Evolutionary conservation across 2,329 filamentous ascomycete species (phyloP), one percentile per base, ranked within the genome.

Genomic region (Penicillium rolfsii): DNA sequence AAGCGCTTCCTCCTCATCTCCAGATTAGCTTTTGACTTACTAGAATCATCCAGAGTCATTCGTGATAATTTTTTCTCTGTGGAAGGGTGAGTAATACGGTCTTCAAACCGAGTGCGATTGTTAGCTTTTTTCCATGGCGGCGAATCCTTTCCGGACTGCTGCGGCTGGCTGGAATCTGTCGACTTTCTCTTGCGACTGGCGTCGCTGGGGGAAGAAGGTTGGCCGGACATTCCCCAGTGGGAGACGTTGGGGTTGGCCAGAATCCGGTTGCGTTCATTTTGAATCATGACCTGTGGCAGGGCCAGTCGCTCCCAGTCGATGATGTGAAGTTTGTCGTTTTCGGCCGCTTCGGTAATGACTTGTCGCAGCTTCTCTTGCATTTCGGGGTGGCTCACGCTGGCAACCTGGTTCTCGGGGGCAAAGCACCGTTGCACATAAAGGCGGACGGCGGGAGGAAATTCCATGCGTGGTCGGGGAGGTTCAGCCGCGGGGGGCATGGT

Each of bases 1-100:
- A 96, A 96, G 69, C 95, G 91, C 72, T 91, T 91, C 77, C 89
- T 91, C 68, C 95, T 90, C 81, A 93, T 93, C 78, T 97, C 93
- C 80, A 91, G 84, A 76, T 88, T 87, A 81, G 89, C 90, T 80
- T 91, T 87, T 77, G 89, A 95, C 91, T 96, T 96, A 95, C 91
- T 96, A 83, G 84, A 76, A 77, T 79, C 79, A 77, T 86, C 76
- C 64, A 76, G 70, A 69, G 83, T 81, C 73, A 82, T 77, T 67
- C 79, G 79, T 67, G 76, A 76, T 67, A 76, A 76, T 62, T 79
- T 80, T 67, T 82, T 82, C 64, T 82, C 80, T 74, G 84, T 82
- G 71, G 79, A 73, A 61, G 82, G 77, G 73, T 87, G 88, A 68
- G 89, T 88, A 73, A 94, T 85, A 70, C 93, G 91, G 73, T 92